A percentile compares a stretch with the other conserved stretches of the same genome.
These are phyloP conservation scores for Cryptococcus sp. DNA, from an alignment of 1,284 basidiomycete genomes.

Conservation along the genomic window DNA sequence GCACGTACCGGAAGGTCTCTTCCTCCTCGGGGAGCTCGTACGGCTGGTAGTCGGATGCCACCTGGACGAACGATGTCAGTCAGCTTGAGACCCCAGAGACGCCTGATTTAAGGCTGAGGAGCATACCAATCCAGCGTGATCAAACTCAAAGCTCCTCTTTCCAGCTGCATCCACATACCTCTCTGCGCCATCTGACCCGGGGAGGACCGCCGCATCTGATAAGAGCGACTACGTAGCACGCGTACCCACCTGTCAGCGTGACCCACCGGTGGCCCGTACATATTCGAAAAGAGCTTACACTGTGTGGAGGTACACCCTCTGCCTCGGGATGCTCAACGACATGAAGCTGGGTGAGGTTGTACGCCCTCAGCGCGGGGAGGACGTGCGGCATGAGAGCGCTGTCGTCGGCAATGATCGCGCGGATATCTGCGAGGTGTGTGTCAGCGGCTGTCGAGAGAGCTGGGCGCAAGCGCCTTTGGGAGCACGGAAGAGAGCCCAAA, in stretches of 20 bases:
- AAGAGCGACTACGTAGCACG: conserved; percentile 28
- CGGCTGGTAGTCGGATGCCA: conserved; percentile 67
- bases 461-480: not conserved
- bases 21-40: conserved; percentile 62
- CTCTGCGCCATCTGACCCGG: conserved; percentile 49
- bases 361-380: conserved; percentile 69
- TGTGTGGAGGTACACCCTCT: conserved; percentile 25
- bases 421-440: conserved; percentile 62
- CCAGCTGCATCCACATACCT: conserved; percentile 77
- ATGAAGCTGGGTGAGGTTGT: conserved; percentile 81
- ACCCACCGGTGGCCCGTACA: not conserved
- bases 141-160: conserved; percentile 71
- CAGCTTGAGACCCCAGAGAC: not conserved
- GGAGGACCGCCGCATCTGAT: conserved; percentile 34
- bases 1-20: conserved; percentile 68
- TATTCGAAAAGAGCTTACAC: no score
- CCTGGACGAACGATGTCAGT: conserved; percentile 52
- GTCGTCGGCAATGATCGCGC: conserved; percentile 81
- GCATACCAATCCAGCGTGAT: conserved; percentile 72
- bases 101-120: not conserved
- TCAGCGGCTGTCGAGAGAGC: not conserved
- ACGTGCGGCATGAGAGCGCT: conserved; percentile 71
- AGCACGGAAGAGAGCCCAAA: not conserved
- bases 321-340: conserved; percentile 61
- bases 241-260: conserved; percentile 1